These are phyloP conservation scores for Thymus quinquecostatus DNA, from an alignment of 257 asterid genomes.

Conservation along the genomic window DNA sequence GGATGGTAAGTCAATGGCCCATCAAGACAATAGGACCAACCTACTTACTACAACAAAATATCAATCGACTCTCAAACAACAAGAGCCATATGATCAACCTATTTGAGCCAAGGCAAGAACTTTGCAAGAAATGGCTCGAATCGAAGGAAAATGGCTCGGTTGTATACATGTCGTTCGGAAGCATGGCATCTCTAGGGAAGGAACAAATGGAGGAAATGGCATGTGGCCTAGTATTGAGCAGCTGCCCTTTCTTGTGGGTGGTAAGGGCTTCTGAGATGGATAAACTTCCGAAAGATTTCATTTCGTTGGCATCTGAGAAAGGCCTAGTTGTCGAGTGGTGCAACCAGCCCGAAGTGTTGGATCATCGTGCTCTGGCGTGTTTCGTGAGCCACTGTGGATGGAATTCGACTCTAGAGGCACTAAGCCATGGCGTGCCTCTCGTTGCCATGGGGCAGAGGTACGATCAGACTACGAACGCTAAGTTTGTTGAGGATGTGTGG, in stretches of 20 bases:
- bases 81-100: slow-evolving; percentile 35
- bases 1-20: slow-evolving; percentile 39
- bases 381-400: slow-evolving; percentile 52
- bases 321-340: slow-evolving; percentile 54
- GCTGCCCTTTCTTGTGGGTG: slow-evolving; percentile 44
- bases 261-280: slow-evolving; percentile 44
- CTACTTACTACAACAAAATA: background rate
- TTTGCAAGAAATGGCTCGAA: slow-evolving; percentile 42
- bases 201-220: slow-evolving; percentile 54
- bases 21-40: slow-evolving; percentile 43
- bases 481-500: slow-evolving; percentile 47
- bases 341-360: slow-evolving; percentile 45
- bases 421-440: slow-evolving; percentile 43
- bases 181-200: slow-evolving; percentile 25
- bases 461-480: slow-evolving; percentile 39
- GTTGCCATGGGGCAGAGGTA: slow-evolving; percentile 36
- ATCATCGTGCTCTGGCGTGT: slow-evolving; percentile 37
- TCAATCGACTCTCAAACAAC: background rate
- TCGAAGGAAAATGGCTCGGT: slow-evolving; percentile 18
- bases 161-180: slow-evolving; percentile 43
- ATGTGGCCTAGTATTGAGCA: slow-evolving; percentile 34
- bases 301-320: slow-evolving; percentile 14
- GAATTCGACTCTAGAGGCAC: slow-evolving; percentile 41
- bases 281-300: slow-evolving; percentile 40
- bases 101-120: slow-evolving; percentile 32